Conservation (phyloP, 139 green algal species). For the Tetraselmis striata region DNA sequence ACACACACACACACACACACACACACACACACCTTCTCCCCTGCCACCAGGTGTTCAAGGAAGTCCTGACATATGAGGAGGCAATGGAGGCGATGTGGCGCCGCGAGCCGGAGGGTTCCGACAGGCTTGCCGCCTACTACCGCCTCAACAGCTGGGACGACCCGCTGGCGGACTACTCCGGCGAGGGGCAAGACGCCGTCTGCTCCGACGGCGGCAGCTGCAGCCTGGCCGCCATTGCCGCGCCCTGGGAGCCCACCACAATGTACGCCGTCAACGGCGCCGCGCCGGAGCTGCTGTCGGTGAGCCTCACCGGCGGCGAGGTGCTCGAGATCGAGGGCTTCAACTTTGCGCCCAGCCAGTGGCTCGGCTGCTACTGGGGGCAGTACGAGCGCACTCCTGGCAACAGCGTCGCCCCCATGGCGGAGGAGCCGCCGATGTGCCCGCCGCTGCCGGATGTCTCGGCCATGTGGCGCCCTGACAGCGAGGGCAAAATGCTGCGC, state of each 20-base stretch:
- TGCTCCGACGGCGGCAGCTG: not conserved
- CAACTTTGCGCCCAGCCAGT: slow-evolving; percentile 22
- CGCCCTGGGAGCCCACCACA: slow-evolving; percentile 17
- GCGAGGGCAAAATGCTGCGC: not conserved
- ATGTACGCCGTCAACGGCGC: slow-evolving; percentile 10
- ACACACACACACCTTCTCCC: no score
- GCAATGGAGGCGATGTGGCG: not conserved
- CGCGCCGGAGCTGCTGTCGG: not conserved
- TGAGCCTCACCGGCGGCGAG: not conserved
- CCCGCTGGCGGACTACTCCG: not conserved
- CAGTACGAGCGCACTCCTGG: not conserved
- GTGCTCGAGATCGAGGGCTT: slow-evolving; percentile 14
- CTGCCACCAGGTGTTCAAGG: slow-evolving; percentile 4
- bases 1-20: no score
- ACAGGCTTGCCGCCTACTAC: slow-evolving; percentile 4
- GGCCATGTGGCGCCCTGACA: not conserved
- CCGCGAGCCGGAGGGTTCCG: slow-evolving; percentile 1
- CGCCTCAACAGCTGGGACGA: slow-evolving; percentile 16
- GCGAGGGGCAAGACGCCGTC: not conserved
- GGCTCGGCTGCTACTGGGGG: slow-evolving; percentile 19
- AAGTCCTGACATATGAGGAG: slow-evolving; percentile 1
- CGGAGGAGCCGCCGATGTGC: not conserved
- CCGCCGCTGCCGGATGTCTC: not conserved
- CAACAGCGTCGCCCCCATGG: not conserved
- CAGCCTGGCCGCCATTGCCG: not conserved